A percentile compares a stretch with the other conserved stretches of the same genome.
Evolutionary conservation across 108 stramenopile genomes (phyloP).

Genomic region (Cyclotella cryptica): DNA sequence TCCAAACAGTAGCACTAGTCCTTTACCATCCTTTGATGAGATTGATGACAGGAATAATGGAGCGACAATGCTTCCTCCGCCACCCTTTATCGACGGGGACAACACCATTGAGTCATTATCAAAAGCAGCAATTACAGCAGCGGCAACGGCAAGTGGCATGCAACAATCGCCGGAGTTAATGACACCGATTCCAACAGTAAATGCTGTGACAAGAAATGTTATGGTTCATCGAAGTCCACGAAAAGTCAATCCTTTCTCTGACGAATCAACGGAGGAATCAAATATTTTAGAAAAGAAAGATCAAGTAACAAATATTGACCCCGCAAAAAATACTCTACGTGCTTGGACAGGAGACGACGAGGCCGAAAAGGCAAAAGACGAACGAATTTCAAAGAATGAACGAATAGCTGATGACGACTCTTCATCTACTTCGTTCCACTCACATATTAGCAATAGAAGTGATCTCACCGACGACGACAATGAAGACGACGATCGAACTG

Average conservation of each 20-base stretch:
- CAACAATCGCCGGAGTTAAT: too few species aligned
- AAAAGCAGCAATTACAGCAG: too few species aligned
- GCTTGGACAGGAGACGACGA: background rate
- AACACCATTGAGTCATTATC: background rate
- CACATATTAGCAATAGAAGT: slow-evolving; percentile 40
- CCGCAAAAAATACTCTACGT: background rate
- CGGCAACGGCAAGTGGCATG: too few species aligned
- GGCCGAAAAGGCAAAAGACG: background rate
- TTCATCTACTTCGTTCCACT: slow-evolving; percentile 44
- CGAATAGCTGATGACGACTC: slow-evolving; percentile 4
- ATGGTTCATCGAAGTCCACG: background rate
- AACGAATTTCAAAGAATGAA: background rate
- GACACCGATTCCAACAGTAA: too few species aligned
- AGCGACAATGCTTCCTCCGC: background rate
- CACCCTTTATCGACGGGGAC: background rate
- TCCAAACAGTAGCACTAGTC: slow-evolving; percentile 14
- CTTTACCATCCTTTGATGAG: slow-evolving; percentile 20
- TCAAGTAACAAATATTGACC: background rate
- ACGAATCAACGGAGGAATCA: background rate
- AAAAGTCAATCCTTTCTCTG: background rate
- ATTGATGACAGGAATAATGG: background rate
- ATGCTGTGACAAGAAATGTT: too few species aligned
- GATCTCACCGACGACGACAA: slow-evolving; percentile 34
- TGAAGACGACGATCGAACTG: slow-evolving; percentile 5
- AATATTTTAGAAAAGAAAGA: background rate